Conservation (phyloP, 768 basidiomycete species). For the Suillus variegatus region DNA sequence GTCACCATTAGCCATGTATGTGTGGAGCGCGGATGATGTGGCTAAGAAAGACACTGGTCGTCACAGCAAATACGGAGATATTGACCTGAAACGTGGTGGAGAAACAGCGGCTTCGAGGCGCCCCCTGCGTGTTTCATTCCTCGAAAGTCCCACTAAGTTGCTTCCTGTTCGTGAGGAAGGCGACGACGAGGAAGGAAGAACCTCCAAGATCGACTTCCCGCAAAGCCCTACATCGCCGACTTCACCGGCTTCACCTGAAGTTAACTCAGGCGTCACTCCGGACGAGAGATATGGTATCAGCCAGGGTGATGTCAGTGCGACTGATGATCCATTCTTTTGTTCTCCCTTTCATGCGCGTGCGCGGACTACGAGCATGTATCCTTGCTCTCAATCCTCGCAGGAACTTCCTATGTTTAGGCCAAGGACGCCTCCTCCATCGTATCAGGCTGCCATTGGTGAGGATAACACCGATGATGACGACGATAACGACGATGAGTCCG, state of each 20-base stretch:
- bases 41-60: conserved; percentile 19
- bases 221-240: conserved; percentile 9
- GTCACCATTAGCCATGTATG: conserved; percentile 48
- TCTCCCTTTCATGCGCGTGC: conserved; percentile 23
- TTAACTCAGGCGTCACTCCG: conserved; percentile 7
- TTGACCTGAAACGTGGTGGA: conserved; percentile 16
- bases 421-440: conserved; percentile 27
- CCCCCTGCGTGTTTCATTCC: conserved; percentile 16
- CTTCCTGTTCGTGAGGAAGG: conserved; percentile 33
- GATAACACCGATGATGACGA: neutral
- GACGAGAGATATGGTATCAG: neutral
- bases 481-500: neutral
- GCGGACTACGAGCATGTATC: conserved; percentile 33
- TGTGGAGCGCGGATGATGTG: conserved; percentile 42
- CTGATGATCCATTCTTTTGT: conserved; percentile 25
- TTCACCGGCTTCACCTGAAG: neutral
- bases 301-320: conserved; percentile 3
- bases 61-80: conserved; percentile 18
- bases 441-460: conserved; percentile 16
- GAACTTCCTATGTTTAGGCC: conserved; percentile 25
- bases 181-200: conserved; percentile 34
- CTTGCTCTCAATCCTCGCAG: conserved; percentile 13
- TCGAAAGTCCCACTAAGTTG: conserved; percentile 21
- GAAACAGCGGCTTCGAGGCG: conserved; percentile 19
- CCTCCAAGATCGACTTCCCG: conserved; percentile 24